Evolutionary conservation across 179 eudicot genomes (phyloP), one percentile per base, ranked within the genome.

Genomic region (Silene noctiflora): DNA sequence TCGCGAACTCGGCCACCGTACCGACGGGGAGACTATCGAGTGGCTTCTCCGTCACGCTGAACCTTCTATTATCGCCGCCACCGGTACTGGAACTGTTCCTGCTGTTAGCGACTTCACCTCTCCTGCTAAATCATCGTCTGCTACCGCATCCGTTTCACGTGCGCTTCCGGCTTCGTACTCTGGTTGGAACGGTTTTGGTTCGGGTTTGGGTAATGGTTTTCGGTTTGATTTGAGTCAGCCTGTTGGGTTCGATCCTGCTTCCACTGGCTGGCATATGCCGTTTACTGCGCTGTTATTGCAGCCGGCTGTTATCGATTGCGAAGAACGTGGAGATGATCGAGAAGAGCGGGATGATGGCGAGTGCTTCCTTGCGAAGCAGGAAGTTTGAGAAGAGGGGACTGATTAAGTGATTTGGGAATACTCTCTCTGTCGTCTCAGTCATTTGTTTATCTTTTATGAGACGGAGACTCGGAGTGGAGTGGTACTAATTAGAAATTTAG

Each of bases 11-110:
- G 82, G 82, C 19, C 85, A 82, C 72, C 82, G 85, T 0, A 82
- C 85, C 6, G 82, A 78, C 60, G 84, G 84, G 0, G 77, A 78
- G 13, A 82, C 84, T 7, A 79, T 82, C 24, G 85, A 79, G 80
- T 82, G 85, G 85, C 82, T 82, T 19, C 85, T 82, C 33, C 85
- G 85, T 9, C 82, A 79, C 10, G 85, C 85, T 2, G 85, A 82
- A 22, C 85, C 82, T 0, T 79, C 85, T 0, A 73, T 82, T 0
- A 73, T 82, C 13, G 80, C 82, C 12, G 85, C 85, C 59, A 82
- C 85, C 13, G 85, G 85, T 7, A 72, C 80, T 8, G 85, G 85
- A 0, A 82, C 82, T 19, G 19, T 73, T 1, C 82, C 82, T 4
- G 80, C 82, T 1, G 74, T 68, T 0, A 55, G 65, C 0, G 71